These are phyloP conservation scores for Kentomonas sorsogonicus DNA, from an alignment of 208 protist genomes.

Conservation along the genomic window DNA sequence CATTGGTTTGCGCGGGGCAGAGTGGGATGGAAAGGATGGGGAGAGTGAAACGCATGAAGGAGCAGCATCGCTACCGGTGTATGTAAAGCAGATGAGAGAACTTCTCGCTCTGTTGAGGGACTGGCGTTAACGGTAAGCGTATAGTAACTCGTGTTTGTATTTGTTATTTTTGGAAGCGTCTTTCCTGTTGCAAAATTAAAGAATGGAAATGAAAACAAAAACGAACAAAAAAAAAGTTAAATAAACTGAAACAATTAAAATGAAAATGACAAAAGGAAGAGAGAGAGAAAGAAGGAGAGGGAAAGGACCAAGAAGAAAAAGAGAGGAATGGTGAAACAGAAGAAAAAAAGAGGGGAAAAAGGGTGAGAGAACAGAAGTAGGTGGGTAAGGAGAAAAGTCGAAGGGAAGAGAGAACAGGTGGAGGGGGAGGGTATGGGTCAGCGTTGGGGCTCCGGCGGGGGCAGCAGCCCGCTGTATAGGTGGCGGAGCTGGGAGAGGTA, in stretches of 20 bases:
- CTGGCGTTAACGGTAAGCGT: too few relatives aligned
- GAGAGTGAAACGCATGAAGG: too few relatives aligned
- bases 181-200: not conserved
- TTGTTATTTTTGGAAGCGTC: too few relatives aligned
- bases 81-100: too few relatives aligned
- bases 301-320: constrained; percentile 4
- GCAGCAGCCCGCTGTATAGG: constrained; percentile 22
- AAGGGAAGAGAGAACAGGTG: too few relatives aligned
- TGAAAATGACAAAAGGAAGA: constrained; percentile 11
- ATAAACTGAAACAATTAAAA: constrained; percentile 3
- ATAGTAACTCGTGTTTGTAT: too few relatives aligned
- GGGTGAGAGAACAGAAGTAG: not conserved
- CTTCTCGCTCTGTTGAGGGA: too few relatives aligned
- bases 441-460: constrained; percentile 1
- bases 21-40: too few relatives aligned
- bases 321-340: not conserved
- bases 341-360: constrained; percentile 4
- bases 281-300: not conserved
- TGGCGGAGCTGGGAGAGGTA: constrained; percentile 32
- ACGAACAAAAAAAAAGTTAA: constrained; percentile 12
- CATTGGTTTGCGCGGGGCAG: too few relatives aligned
- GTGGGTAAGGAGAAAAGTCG: too few relatives aligned
- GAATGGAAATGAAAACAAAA: constrained; percentile 5
- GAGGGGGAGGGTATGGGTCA: too few relatives aligned
- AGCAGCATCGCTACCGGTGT: too few relatives aligned